Conservation (phyloP, 805 yeast species). For the Torulaspora microellipsoides region DNA sequence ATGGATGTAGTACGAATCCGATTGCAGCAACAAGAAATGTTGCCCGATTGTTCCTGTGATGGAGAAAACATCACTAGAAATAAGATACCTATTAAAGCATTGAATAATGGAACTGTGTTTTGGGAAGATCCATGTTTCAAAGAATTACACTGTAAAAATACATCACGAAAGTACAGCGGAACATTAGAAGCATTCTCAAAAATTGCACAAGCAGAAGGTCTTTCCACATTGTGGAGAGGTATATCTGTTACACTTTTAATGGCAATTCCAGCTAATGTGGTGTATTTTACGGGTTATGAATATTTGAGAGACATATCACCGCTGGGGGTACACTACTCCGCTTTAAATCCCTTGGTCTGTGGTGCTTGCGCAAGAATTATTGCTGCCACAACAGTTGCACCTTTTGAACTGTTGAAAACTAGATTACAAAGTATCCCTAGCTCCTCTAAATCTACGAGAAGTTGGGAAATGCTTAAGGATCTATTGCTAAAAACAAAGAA, state of each 20-base stretch:
- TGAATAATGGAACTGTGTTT: constrained; percentile 21
- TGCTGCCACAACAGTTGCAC: constrained; percentile 83
- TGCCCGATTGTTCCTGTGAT: constrained; percentile 41
- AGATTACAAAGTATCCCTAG: constrained; percentile 84
- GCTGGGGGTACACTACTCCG: constrained; percentile 33
- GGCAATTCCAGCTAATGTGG: constrained; percentile 91
- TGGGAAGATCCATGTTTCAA: constrained; percentile 34
- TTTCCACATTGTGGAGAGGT: constrained; percentile 81
- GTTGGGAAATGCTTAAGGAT: constrained; percentile 37
- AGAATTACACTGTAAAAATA: constrained; percentile 30
- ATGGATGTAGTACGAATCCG: constrained; percentile 74
- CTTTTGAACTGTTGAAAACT: constrained; percentile 82
- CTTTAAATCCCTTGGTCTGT: constrained; percentile 70
- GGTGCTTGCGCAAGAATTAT: constrained; percentile 79
- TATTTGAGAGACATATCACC: constrained; percentile 74
- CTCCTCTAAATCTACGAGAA: constrained; percentile 26
- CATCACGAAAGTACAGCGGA: constrained; percentile 44
- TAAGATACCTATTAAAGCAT: constrained; percentile 26
- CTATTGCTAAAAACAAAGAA: constrained; percentile 49
- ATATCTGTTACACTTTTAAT: constrained; percentile 73
- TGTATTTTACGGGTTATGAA: constrained; percentile 93
- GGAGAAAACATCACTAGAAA: constrained; percentile 32
- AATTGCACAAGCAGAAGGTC: constrained; percentile 71
- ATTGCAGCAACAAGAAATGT: constrained; percentile 69
- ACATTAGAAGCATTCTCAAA: constrained; percentile 69